phyloP scores from a whole-genome alignment of 441 rosid genomes.

The Erodium moschatum region DNA sequence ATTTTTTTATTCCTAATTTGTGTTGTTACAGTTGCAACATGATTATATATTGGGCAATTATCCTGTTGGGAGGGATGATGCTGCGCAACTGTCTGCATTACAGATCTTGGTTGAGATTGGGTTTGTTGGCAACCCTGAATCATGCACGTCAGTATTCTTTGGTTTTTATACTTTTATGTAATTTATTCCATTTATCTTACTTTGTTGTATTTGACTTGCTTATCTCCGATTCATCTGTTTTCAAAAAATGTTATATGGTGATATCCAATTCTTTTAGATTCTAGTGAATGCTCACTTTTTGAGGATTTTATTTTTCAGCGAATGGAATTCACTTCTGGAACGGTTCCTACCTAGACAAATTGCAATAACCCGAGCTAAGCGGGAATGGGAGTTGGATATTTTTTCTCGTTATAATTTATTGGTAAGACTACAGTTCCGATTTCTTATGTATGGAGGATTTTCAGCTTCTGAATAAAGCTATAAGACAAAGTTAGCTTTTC shows the following conservation, averaged over 20 bases:
- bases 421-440: constrained; percentile 37
- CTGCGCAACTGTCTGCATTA: constrained; percentile 91
- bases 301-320: constrained; percentile 37
- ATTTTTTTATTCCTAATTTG: not conserved
- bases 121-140: constrained; percentile 75
- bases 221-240: not conserved
- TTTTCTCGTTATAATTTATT: constrained; percentile 76
- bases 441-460: not conserved
- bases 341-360: constrained; percentile 87
- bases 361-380: constrained; percentile 89
- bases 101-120: constrained; percentile 94
- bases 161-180: not conserved
- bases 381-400: constrained; percentile 93
- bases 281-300: constrained; percentile 19
- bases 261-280: constrained; percentile 5
- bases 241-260: not conserved
- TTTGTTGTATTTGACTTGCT: constrained; percentile 1
- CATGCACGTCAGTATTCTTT: constrained; percentile 64
- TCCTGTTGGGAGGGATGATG: constrained; percentile 99
- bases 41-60: constrained; percentile 90
- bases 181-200: not conserved
- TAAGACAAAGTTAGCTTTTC: not conserved
- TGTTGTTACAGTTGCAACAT: constrained; percentile 76
- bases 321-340: constrained; percentile 84
- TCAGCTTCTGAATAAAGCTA: not conserved